Base-by-base conservation (phyloP, 768 basidiomycete species). In the Ephemerocybe angulata region DNA sequence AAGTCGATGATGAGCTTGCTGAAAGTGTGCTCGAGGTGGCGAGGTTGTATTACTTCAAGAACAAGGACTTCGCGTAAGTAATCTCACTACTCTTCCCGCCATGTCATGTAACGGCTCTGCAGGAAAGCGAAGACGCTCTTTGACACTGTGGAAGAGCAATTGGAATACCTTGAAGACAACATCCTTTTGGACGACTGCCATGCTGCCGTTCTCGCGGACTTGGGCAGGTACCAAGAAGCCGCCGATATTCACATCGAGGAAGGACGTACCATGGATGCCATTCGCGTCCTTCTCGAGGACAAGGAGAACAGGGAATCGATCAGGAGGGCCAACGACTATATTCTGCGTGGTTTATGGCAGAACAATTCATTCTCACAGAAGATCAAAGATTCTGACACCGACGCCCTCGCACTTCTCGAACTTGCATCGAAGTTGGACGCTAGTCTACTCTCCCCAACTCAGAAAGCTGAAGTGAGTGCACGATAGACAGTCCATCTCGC, bases 121-220 rank as follows among this genome's bases (percentile, higher is more conserved):
- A 87, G 87, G 21, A 69, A 78, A 64, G 76, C 76, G 22, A 52
- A 68, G 52, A 57, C 65, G 6, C 63, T 88, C 3, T 88, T 88
- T 55, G 56, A 69, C 0, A 70, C 75, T 0, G 66, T 73, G 0
- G 79, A 87, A 21, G 81, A 84, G 21, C 72, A 73, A 19, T 58
- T 85, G n/a, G 76, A 78, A 33, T 88, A 82, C 55, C 70, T 84
- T 17, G 78, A 84, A 52, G 75, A 81, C 3, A 78, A 77, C 31
- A 38, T 55, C 22, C 28, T 55, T 15, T 66, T 88, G 5, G 79
- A 83, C 58, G 55, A 72, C 12, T 76, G 80, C 6, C 80, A 72
- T 6, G 77, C 78, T 0, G 64, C 67, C 0, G 58, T 86, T 7
- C 68, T 85, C 12, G 70, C 72, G 27, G 65, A 67, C 3, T 69